phyloP scores from a whole-genome alignment of 768 basidiomycete species.

The Fibroporia radiculosa region DNA sequence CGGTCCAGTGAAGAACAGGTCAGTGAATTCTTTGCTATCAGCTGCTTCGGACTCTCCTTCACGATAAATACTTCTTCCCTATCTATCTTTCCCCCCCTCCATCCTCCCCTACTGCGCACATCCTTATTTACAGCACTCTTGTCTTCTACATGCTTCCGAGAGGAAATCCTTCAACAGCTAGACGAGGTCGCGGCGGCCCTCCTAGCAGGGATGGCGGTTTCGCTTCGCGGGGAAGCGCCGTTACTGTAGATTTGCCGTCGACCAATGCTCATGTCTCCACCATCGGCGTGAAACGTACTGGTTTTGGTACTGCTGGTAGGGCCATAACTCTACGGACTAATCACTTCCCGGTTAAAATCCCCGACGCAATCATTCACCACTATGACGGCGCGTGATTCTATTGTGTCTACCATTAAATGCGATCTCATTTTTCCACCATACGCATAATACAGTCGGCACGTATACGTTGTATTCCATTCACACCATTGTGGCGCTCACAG shows the following conservation, averaged over 20 bases:
- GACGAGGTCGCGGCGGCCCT: constrained; percentile 11
- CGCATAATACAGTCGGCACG: constrained; percentile 14
- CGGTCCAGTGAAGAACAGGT: too few species aligned
- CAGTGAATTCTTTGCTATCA: too few species aligned
- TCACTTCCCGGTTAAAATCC: constrained; percentile 55
- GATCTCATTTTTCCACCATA: too few species aligned
- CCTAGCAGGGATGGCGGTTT: constrained; percentile 17
- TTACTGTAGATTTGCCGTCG: constrained; percentile 18
- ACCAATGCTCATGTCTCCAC: constrained; percentile 35
- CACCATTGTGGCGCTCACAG: background rate
- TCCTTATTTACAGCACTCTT: background rate
- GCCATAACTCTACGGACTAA: constrained; percentile 41
- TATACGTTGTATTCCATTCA: constrained; percentile 2
- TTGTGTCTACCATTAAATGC: background rate
- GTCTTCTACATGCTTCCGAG: constrained; percentile 13
- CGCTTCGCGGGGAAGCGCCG: constrained; percentile 16
- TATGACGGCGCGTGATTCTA: constrained; percentile 60
- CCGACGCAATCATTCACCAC: constrained; percentile 59
- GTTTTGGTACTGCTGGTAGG: constrained; percentile 51
- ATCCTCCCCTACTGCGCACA: background rate
- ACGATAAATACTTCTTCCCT: background rate
- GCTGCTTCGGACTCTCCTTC: too few species aligned
- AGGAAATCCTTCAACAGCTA: background rate
- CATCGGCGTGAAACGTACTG: constrained; percentile 63
- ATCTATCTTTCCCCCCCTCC: background rate